A percentile compares a stretch with the other conserved stretches of the same genome.
Evolutionary conservation across 2,329 filamentous ascomycete genomes (phyloP).

Genomic region (Ceratocystis alfenasii): DNA sequence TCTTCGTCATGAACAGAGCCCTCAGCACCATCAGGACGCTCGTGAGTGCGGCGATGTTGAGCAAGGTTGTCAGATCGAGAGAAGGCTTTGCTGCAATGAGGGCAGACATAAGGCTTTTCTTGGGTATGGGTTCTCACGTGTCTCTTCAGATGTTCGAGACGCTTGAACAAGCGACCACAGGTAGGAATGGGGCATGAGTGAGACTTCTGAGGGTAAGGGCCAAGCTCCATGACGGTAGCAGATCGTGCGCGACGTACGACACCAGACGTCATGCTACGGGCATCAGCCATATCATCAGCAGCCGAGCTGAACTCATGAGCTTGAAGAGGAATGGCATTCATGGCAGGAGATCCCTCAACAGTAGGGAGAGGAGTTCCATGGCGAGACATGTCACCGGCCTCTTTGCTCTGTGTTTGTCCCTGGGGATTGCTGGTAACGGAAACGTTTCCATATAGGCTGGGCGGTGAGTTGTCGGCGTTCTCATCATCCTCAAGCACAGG

Average conservation of each 20-base stretch:
- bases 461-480: constrained; percentile 64
- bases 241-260: constrained; percentile 83
- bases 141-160: constrained; percentile 96
- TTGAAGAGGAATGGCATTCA: constrained; percentile 57
- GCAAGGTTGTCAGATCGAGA: constrained; percentile 97
- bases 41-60: constrained; percentile 75
- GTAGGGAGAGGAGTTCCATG: constrained; percentile 83
- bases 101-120: constrained; percentile 96
- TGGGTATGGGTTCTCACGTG: constrained; percentile 99
- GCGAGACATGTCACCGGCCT: constrained; percentile 70
- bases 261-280: constrained; percentile 60
- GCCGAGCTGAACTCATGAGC: constrained; percentile 58
- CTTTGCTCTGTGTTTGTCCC: constrained; percentile 55
- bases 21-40: constrained; percentile 50
- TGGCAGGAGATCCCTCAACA: constrained; percentile 67
- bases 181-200: constrained; percentile 99
- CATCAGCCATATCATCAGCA: constrained; percentile 48
- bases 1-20: constrained; percentile 60
- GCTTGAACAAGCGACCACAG: constrained; percentile 94
- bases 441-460: constrained; percentile 61
- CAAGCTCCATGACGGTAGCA: constrained; percentile 91
- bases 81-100: constrained; percentile 96
- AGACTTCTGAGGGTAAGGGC: constrained; percentile 92
- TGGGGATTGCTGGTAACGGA: constrained; percentile 37
- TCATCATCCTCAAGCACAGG: constrained; percentile 72